These are phyloP conservation scores for Plasmodium inui DNA, from an alignment of 169 alveolate species.

Conservation along the genomic window DNA sequence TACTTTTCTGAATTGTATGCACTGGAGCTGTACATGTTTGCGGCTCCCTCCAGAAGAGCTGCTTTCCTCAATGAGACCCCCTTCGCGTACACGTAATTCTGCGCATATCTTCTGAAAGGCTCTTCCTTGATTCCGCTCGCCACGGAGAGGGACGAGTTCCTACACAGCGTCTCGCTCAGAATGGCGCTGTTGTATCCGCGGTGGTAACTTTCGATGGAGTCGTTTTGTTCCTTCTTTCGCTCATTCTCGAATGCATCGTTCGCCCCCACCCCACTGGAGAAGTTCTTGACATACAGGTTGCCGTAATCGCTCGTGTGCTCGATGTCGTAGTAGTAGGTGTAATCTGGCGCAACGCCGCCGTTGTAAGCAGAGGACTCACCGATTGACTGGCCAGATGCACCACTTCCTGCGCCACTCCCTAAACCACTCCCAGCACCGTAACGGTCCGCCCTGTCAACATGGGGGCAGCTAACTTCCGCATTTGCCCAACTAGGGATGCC, in stretches of 20 bases:
- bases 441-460: not conserved
- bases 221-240: not conserved
- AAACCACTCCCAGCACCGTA: too few species aligned
- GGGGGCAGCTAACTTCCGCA: not conserved
- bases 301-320: not conserved
- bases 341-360: not conserved
- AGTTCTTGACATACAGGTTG: not conserved
- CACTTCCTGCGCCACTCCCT: not conserved
- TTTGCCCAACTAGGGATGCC: not conserved
- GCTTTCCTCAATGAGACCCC: not conserved
- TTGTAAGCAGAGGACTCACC: not conserved
- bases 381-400: too few species aligned
- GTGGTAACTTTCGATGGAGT: not conserved
- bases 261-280: not conserved
- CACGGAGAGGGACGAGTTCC: not conserved
- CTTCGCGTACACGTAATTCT: constrained; percentile 4
- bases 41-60: not conserved
- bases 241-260: not conserved
- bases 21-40: constrained; percentile 4
- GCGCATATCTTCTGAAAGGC: not conserved
- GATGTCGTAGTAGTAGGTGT: not conserved
- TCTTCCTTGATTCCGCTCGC: not conserved
- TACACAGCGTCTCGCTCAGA: not conserved
- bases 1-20: constrained; percentile 1
- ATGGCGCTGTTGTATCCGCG: not conserved